Evolutionary conservation across 257 asterid genomes (phyloP).

Genomic region (Fraxinus quadrangulata): DNA sequence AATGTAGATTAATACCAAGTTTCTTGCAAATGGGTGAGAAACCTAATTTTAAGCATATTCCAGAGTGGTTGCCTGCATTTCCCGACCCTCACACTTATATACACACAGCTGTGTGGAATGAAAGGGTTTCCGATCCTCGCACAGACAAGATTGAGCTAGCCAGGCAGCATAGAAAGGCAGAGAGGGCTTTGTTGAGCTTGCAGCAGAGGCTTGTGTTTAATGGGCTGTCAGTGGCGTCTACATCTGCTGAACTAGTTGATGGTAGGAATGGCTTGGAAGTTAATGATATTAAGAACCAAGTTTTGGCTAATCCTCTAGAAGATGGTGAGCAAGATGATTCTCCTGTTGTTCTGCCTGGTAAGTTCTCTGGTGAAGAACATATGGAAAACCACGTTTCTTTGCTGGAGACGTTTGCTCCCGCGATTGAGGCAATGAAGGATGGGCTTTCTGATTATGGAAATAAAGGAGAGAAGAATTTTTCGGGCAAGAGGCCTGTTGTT

Average conservation of each 20-base stretch:
- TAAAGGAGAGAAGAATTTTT: constrained; percentile 41
- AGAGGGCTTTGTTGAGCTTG: constrained; percentile 84
- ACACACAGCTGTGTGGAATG: constrained; percentile 84
- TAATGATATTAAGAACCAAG: constrained; percentile 44
- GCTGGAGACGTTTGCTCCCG: constrained; percentile 88
- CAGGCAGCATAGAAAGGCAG: constrained; percentile 90
- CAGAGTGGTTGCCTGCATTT: constrained; percentile 94
- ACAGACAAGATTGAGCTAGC: constrained; percentile 87
- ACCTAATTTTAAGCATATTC: constrained; percentile 67
- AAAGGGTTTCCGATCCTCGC: constrained; percentile 78
- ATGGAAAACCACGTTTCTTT: constrained; percentile 50
- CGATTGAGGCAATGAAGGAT: constrained; percentile 86
- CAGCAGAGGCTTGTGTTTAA: constrained; percentile 75
- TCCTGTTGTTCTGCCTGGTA: constrained; percentile 45
- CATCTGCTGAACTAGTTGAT: constrained; percentile 42
- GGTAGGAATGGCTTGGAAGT: constrained; percentile 31
- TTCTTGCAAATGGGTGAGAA: constrained; percentile 78
- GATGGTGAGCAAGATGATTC: constrained; percentile 55
- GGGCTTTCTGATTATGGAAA: constrained; percentile 64
- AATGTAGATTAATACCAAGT: constrained; percentile 63
- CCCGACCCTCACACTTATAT: constrained; percentile 93
- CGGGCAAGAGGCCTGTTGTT: constrained; percentile 36
- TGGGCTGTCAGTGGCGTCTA: constrained; percentile 50
- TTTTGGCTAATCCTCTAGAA: constrained; percentile 45
- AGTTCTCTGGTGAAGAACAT: constrained; percentile 32